phyloP scores from a whole-genome alignment of 1,284 basidiomycete genomes.

The Kalmanozyma brasiliensis region DNA sequence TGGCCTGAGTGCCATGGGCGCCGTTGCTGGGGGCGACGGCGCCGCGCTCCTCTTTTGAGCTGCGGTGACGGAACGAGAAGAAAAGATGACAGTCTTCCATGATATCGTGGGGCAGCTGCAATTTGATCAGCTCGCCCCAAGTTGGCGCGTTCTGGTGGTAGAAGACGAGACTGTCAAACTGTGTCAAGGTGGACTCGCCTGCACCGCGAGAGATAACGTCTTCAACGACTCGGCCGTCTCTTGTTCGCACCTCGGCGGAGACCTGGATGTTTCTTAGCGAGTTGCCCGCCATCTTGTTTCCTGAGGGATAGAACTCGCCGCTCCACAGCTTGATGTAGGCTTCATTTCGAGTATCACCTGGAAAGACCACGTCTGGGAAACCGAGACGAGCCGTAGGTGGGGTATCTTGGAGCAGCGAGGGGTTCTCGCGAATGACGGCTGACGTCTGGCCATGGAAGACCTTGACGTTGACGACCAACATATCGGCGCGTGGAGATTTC shows the following conservation, averaged over 20 bases:
- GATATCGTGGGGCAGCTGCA: slow-evolving; percentile 77
- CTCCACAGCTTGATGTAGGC: slow-evolving; percentile 79
- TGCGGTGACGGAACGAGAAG: slow-evolving; percentile 89
- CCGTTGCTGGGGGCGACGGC: slow-evolving; percentile 23
- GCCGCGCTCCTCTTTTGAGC: slow-evolving; percentile 68
- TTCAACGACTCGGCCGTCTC: slow-evolving; percentile 79
- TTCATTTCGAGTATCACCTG: slow-evolving; percentile 90
- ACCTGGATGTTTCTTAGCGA: slow-evolving; percentile 80
- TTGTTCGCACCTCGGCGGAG: slow-evolving; percentile 84
- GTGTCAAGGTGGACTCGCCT: slow-evolving; percentile 81
- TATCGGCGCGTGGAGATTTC: slow-evolving; percentile 85
- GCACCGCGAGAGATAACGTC: slow-evolving; percentile 83
- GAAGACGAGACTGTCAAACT: slow-evolving; percentile 85
- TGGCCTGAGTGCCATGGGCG: not conserved
- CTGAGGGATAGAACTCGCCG: slow-evolving; percentile 59
- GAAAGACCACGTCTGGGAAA: slow-evolving; percentile 95
- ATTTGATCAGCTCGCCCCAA: slow-evolving; percentile 91
- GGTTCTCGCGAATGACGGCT: slow-evolving; percentile 83
- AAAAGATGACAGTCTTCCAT: slow-evolving; percentile 88
- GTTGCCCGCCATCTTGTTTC: slow-evolving; percentile 57
- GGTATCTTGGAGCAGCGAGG: slow-evolving; percentile 83
- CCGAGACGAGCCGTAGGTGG: slow-evolving; percentile 88
- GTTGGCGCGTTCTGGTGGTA: slow-evolving; percentile 74
- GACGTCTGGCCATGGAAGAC: slow-evolving; percentile 83
- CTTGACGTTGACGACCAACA: slow-evolving; percentile 87